Percentiles rank a stretch among this genome's conserved stretches.
phyloP scores from a whole-genome alignment of 305 asterid species.

The Caryopteris hybrid region DNA sequence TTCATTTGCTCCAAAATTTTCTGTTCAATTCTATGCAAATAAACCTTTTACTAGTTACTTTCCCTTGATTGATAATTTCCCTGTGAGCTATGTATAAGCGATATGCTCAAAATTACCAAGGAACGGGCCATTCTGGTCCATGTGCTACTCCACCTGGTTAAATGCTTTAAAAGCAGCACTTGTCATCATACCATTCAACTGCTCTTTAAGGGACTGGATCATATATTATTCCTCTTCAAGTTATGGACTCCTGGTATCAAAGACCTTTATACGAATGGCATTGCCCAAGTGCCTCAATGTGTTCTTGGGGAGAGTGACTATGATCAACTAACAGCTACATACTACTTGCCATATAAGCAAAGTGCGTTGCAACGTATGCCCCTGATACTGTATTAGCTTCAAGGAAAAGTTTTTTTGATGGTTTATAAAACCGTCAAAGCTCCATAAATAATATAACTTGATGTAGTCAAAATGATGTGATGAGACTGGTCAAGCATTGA shows the following conservation, averaged over 20 bases:
- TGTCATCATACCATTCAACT: neutral
- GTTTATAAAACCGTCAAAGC: no score
- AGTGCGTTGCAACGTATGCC: neutral
- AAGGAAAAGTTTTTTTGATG: neutral
- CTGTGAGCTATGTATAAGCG: neutral
- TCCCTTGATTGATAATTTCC: neutral
- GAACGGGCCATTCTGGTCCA: neutral
- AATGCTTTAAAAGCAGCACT: neutral
- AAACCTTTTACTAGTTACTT: neutral
- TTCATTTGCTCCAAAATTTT: neutral
- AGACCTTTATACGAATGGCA: neutral
- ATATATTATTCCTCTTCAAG: neutral
- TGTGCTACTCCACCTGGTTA: neutral
- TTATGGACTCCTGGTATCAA: neutral
- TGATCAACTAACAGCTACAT: neutral
- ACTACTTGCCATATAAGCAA: neutral
- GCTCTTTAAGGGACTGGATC: neutral
- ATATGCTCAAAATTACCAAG: neutral
- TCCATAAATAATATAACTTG: neutral
- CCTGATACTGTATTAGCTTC: neutral
- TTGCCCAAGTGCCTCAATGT: neutral
- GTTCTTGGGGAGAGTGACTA: neutral
- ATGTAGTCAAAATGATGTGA: neutral
- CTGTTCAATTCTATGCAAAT: neutral
- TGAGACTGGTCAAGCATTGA: neutral